Evolutionary conservation across 2,329 filamentous ascomycete genomes (phyloP).

Genomic region (Xylaria sp.): DNA sequence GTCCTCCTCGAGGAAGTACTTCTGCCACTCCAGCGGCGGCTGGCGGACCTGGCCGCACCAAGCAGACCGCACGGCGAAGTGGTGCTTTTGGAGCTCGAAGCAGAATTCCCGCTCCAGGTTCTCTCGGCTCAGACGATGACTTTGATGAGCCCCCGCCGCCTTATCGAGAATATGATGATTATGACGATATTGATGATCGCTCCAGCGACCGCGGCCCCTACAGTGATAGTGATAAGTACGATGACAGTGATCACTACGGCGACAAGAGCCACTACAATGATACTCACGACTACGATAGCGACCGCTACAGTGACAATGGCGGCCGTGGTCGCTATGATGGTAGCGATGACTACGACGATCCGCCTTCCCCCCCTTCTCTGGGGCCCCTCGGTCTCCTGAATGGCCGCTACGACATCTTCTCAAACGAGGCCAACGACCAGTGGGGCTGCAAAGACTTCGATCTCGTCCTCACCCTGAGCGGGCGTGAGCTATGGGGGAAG

Average conservation of each 20-base stretch:
- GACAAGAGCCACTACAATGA: no score
- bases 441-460: constrained; percentile 48
- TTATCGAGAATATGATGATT: constrained; percentile 37
- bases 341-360: constrained; percentile 29
- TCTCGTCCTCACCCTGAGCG: constrained; percentile 54
- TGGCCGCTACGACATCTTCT: constrained; percentile 57
- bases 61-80: constrained; percentile 47
- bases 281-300: constrained; percentile 16
- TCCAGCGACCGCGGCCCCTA: no score
- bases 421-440: constrained; percentile 41
- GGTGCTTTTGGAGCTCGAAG: constrained; percentile 42
- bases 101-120: constrained; percentile 36
- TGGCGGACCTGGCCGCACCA: constrained; percentile 14
- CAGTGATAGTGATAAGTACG: constrained; percentile 37
- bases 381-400: constrained; percentile 55
- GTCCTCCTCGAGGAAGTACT: constrained; percentile 32
- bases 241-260: neutral
- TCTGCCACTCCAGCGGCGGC: neutral
- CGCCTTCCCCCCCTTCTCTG: constrained; percentile 37
- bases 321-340: no score
- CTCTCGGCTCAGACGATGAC: constrained; percentile 14
- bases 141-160: constrained; percentile 42
- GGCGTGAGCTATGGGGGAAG: constrained; percentile 57
- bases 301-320: neutral
- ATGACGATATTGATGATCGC: constrained; percentile 26